Evolutionary conservation across 2,329 filamentous ascomycete genomes (phyloP).

Genomic region (Cercospora citrullina): DNA sequence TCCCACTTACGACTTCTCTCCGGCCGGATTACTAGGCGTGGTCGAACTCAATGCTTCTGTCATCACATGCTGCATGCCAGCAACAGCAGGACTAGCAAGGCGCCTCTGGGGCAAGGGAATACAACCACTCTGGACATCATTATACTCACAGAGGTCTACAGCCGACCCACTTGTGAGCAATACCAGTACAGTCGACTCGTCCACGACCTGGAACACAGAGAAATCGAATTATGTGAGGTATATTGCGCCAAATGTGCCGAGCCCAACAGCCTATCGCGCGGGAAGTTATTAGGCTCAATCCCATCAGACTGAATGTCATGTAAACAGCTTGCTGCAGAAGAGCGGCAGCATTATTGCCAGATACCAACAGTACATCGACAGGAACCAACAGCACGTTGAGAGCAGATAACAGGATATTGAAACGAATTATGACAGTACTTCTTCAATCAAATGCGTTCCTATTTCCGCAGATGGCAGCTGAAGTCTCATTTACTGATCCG

Average conservation of each 20-base stretch:
- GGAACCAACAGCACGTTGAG: neutral
- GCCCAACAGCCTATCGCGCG: neutral
- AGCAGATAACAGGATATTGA: neutral
- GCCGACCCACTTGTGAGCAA: neutral
- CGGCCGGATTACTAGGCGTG: conserved; percentile 5
- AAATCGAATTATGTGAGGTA: neutral
- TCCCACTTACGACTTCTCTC: conserved; percentile 8
- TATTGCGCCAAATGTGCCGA: neutral
- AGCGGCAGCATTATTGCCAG: neutral
- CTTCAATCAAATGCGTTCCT: neutral
- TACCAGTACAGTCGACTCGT: neutral
- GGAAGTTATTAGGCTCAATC: neutral
- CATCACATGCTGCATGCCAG: conserved; percentile 13
- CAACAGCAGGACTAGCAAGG: conserved; percentile 5
- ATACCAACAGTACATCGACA: neutral
- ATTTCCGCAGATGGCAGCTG: neutral
- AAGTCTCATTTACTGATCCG: neutral
- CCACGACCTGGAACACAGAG: neutral
- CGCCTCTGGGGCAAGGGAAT: conserved; percentile 8
- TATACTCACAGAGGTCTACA: neutral
- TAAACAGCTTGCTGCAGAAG: neutral
- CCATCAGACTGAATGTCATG: neutral
- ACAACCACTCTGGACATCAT: neutral
- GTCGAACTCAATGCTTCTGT: conserved; percentile 10
- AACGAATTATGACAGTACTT: neutral